Evolutionary conservation across 2,329 filamentous ascomycete genomes (phyloP), one percentile per base, ranked within the genome.

Genomic region (Aspergillus calidoustus): DNA sequence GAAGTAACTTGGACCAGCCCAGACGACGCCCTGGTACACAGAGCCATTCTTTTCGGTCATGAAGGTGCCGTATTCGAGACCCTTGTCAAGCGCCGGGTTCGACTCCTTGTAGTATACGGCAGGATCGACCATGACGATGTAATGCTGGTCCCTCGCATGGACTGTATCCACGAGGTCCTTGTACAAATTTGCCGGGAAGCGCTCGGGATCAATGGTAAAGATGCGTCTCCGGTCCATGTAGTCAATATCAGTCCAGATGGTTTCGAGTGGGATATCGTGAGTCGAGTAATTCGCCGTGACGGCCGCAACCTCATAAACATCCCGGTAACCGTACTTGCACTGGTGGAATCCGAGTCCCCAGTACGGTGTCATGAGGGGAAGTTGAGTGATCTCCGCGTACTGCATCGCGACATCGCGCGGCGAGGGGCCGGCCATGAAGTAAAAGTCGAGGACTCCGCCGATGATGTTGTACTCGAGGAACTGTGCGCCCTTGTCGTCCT

Each of bases 401-500:
- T 89, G 86, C 66, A 79, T 78, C 7, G 85, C 79, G 0, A 88
- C 86, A 8, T 87, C 83, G 31, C 84, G 76, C 0, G 87, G 85
- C 0, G 78, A 81, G 0, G 86, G 84, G 0, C 87, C 87, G 7
- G 85, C 81, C 7, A 89, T 68, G 69, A 90, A 89, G 71, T 89
- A 89, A 55, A 90, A 85, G 73, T 94, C 92, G 1, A 95, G 72
- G 19, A 93, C 84, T 7, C 92, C 91, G 7, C 91, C 91, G 0
- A 93, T 81, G 1, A 87, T 86, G 74, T 93, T 92, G 78, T 93
- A 95, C 76, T 93, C 90, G 4, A 95, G 83, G 61, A 88, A 91
- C 72, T 93, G 87, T 6, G 84, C 81, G 6, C 82, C 80, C 25
- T 81, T 74, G 6, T 80, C 76, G 1, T 84, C 85, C 64, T 87